Percentiles rank a stretch among this genome's conserved stretches.
Evolutionary conservation across 2,329 filamentous ascomycete genomes (phyloP).

Genomic region (Didymella arachidicola): DNA sequence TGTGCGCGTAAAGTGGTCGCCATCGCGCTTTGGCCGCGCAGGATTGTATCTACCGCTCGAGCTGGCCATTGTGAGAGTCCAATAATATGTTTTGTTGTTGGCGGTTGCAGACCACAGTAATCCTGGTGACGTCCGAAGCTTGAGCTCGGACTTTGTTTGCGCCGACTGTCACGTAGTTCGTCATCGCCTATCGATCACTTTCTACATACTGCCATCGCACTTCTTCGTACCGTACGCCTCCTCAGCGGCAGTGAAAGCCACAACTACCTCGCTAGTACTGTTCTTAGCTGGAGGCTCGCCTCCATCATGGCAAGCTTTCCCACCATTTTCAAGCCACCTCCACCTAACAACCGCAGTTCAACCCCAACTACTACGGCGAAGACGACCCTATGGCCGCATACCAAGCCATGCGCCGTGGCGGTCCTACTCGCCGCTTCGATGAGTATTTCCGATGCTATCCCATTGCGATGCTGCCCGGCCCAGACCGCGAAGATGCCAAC

Average conservation of each 20-base stretch:
- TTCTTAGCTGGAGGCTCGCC: background rate
- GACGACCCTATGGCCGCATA: slow-evolving; percentile 64
- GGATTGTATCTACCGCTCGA: slow-evolving; percentile 52
- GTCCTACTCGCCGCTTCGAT: slow-evolving; percentile 79
- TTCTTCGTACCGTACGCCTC: background rate
- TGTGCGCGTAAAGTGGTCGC: slow-evolving; percentile 79
- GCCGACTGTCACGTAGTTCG: slow-evolving; percentile 28
- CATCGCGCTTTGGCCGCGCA: slow-evolving; percentile 81
- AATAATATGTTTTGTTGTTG: background rate
- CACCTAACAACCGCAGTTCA: slow-evolving; percentile 46
- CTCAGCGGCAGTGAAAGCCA: slow-evolving; percentile 1
- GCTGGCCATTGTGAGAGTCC: slow-evolving; percentile 35
- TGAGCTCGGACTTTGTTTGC: slow-evolving; percentile 21
- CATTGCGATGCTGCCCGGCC: slow-evolving; percentile 89
- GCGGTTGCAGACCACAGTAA: background rate
- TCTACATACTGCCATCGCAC: slow-evolving; percentile 15
- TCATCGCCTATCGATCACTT: slow-evolving; percentile 25
- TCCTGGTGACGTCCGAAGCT: slow-evolving; percentile 21
- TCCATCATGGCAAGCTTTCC: slow-evolving; percentile 45
- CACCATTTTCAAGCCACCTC: slow-evolving; percentile 24
- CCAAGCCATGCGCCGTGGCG: slow-evolving; percentile 61
- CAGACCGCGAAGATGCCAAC: slow-evolving; percentile 88
- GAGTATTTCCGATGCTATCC: slow-evolving; percentile 99
- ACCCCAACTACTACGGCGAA: slow-evolving; percentile 59
- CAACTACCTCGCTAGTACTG: background rate